phyloP scores from a whole-genome alignment of 2,329 filamentous ascomycete genomes.

The Fusarium albidum region DNA sequence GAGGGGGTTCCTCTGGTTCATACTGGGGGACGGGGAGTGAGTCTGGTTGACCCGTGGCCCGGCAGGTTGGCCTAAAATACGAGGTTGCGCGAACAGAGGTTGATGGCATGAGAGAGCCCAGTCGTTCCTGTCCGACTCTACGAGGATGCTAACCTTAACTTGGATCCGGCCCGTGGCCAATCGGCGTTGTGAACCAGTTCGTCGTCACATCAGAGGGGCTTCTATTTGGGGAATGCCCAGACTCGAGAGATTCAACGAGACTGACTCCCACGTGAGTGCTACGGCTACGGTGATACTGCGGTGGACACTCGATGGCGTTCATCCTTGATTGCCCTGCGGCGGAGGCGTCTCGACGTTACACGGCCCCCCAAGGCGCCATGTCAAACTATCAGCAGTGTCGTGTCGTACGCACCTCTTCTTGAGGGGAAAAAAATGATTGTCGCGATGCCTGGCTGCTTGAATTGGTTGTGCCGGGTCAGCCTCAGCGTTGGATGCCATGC shows the following conservation, averaged over 20 bases:
- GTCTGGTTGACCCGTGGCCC: constrained; percentile 1
- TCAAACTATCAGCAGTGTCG: constrained; percentile 12
- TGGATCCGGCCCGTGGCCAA: constrained; percentile 18
- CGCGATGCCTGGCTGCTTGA: constrained; percentile 8
- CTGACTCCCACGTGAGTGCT: constrained; percentile 32
- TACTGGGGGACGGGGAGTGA: too few relatives aligned
- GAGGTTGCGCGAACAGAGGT: constrained; percentile 23
- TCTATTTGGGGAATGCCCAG: constrained; percentile 30
- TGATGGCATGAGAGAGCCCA: constrained; percentile 3
- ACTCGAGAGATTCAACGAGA: constrained; percentile 19
- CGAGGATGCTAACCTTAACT: background rate
- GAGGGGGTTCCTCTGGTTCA: constrained; percentile 5
- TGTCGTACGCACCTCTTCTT: constrained; percentile 9
- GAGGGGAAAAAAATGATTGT: background rate
- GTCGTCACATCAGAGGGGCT: constrained; percentile 8
- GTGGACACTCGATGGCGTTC: constrained; percentile 38
- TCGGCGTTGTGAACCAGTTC: constrained; percentile 2
- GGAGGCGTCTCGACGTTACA: constrained; percentile 28
- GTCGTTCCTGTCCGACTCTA: constrained; percentile 9
- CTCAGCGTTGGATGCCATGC: constrained; percentile 16
- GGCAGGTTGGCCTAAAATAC: constrained; percentile 17
- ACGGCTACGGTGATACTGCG: constrained; percentile 27
- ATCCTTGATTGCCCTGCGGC: constrained; percentile 20
- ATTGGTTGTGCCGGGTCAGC: constrained; percentile 19
- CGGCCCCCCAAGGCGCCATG: constrained; percentile 8